A percentile compares a stretch with the other conserved stretches of the same genome.
Conservation (phyloP, 306 rosid genomes). For the Urtica urens region DNA sequence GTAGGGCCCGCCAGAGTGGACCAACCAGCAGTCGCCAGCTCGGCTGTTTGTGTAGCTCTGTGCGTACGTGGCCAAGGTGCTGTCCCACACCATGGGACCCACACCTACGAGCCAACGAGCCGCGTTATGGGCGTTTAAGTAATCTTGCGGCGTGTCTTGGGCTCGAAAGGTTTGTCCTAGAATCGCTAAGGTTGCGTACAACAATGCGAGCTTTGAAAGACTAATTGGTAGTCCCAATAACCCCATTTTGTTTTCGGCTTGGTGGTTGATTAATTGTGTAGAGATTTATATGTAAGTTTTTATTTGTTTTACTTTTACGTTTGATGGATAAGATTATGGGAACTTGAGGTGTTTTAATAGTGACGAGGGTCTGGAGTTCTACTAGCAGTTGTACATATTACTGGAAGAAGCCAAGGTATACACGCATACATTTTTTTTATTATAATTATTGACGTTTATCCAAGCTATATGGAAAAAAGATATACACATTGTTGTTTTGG, state of each 20-base stretch:
- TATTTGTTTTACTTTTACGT: no score
- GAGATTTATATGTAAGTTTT: background rate
- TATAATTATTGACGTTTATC: no score
- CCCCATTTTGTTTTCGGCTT: background rate
- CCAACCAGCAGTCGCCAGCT: background rate
- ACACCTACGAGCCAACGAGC: background rate
- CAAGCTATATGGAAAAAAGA: no score
- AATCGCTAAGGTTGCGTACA: background rate
- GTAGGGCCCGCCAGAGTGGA: background rate
- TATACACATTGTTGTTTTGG: no score
- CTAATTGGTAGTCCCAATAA: background rate
- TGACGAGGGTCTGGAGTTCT: no score
- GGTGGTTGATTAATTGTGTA: background rate
- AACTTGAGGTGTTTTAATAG: no score
- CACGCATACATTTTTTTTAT: no score
- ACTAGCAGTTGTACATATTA: no score
- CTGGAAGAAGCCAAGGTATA: no score
- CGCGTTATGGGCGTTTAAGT: background rate
- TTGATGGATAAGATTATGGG: no score
- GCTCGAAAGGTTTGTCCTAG: background rate
- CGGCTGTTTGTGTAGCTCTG: background rate
- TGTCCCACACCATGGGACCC: background rate
- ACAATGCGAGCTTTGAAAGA: background rate
- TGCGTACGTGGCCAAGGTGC: background rate
- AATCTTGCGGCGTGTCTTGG: conserved; percentile 22